Evolutionary conservation across 352 stramenopile species (phyloP), one percentile per base, ranked within the genome.

Genomic region (Phytophthora crassamura): DNA sequence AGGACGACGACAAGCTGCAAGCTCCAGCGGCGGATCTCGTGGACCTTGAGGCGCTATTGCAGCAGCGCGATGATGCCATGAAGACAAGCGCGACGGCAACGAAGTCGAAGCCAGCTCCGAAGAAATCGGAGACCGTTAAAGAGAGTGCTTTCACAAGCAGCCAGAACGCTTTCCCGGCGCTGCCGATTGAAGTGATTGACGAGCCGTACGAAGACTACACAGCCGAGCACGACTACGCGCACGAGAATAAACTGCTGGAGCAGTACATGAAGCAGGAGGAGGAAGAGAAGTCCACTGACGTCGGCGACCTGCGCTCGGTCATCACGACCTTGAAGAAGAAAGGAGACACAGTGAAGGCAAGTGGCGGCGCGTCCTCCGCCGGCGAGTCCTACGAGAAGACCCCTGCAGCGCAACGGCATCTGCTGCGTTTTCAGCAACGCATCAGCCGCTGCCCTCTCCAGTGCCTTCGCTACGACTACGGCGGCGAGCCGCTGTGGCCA

Each of bases 381-480:
- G 61, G 72, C 2, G 87, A 95, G 46, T 88, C 86, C 8, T 95
- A 95, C 52, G 87, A 95, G 70, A 88, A 85, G 50, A 94, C 87
- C 15, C 87, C 87, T 1, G 82, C 84, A 7, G 64, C 74, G 14
- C 78, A 93, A 56, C 82, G 86, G 28, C 79, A 93, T 67, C 80
- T 95, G n/a, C 63, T 94, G 59, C 82, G 80, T n/a, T 95, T 95
- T 68, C 85, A 95, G 63, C 90, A 95, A 63, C 87, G 87, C 30
- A 91, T 95, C 45, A 90, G 59, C 47, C 84, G 87, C 5, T 90
- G 80, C 51, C 87, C 85, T 39, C 54, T 89, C 11, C 87, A 95
- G 60, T 91, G 85, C 35, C 76, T 95, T 58, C 85, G 87, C 32
- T 95, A 95, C 52, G 82, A 95, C 65, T 95, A 95, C 46, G 87